These are phyloP conservation scores for Hansenula anomala DNA, from an alignment of 1,139 yeast genomes.

Conservation along the genomic window DNA sequence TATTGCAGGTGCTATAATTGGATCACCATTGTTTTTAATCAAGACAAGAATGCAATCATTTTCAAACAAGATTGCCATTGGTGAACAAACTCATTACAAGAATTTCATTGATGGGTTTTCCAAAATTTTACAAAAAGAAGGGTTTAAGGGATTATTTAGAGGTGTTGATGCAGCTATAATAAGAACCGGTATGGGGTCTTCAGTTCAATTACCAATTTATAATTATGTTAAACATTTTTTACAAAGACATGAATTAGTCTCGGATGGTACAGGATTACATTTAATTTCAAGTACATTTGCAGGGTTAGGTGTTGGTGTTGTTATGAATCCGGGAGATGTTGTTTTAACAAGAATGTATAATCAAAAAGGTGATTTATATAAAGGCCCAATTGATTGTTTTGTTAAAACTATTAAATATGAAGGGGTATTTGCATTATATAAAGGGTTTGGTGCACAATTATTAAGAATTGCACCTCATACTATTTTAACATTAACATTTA, in stretches of 20 bases:
- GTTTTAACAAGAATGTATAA: constrained; percentile 90
- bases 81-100: constrained; percentile 87
- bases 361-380: constrained; percentile 84
- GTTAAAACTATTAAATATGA: constrained; percentile 75
- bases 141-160: constrained; percentile 72
- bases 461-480: constrained; percentile 95
- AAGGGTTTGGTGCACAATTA: constrained; percentile 92
- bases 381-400: constrained; percentile 85
- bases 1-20: constrained; percentile 80
- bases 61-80: constrained; percentile 60
- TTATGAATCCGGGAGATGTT: constrained; percentile 98
- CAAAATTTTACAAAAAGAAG: constrained; percentile 61
- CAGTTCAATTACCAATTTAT: constrained; percentile 94
- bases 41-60: constrained; percentile 97
- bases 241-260: constrained; percentile 39
- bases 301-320: constrained; percentile 90
- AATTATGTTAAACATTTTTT: constrained; percentile 64
- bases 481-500: constrained; percentile 80
- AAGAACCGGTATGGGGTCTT: constrained; percentile 93
- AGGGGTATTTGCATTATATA: constrained; percentile 85
- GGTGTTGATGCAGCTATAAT: constrained; percentile 94
- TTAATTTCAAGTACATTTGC: constrained; percentile 72
- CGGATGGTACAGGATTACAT: constrained; percentile 69
- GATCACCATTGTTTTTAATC: constrained; percentile 87
- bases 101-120: constrained; percentile 64